These are phyloP conservation scores for Diversispora epigaea DNA, from an alignment of 192 early-diverging fungal genomes.

Conservation along the genomic window DNA sequence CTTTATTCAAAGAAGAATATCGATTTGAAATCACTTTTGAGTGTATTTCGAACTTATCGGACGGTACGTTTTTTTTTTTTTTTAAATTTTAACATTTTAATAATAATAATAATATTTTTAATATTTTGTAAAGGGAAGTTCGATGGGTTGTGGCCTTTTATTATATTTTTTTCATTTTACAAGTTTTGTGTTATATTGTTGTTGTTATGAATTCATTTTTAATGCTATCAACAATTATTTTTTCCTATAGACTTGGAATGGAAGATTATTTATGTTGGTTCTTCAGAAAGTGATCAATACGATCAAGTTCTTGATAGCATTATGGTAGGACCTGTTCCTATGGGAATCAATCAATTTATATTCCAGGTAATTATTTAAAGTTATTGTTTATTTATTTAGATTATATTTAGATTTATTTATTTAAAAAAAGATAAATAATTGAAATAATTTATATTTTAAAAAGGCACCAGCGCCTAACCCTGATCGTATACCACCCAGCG, in stretches of 20 bases:
- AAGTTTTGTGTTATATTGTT: neutral
- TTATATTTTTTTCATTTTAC: too few relatives aligned
- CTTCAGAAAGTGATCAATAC: constrained; percentile 74
- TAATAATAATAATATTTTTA: neutral
- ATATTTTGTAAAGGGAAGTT: neutral
- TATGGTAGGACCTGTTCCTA: constrained; percentile 93
- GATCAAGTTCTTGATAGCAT: constrained; percentile 96
- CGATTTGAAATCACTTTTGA: constrained; percentile 98
- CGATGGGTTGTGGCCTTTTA: neutral
- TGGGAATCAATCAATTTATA: constrained; percentile 92
- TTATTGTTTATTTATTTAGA: neutral
- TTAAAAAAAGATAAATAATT: neutral
- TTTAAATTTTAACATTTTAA: too few relatives aligned
- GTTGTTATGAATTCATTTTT: neutral
- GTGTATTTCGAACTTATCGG: constrained; percentile 79
- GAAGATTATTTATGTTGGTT: constrained; percentile 95
- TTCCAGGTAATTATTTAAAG: constrained; percentile 63
- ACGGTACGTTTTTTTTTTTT: constrained; percentile 70
- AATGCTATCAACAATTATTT: neutral
- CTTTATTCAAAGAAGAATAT: constrained; percentile 77
- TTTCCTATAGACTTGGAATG: constrained; percentile 87
- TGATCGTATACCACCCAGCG: constrained; percentile 72
- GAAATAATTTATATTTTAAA: neutral
- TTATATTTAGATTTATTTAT: neutral
- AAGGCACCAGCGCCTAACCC: constrained; percentile 72